phyloP scores from a whole-genome alignment of 345 rosid genomes.

The Toxicodendron radicans region DNA sequence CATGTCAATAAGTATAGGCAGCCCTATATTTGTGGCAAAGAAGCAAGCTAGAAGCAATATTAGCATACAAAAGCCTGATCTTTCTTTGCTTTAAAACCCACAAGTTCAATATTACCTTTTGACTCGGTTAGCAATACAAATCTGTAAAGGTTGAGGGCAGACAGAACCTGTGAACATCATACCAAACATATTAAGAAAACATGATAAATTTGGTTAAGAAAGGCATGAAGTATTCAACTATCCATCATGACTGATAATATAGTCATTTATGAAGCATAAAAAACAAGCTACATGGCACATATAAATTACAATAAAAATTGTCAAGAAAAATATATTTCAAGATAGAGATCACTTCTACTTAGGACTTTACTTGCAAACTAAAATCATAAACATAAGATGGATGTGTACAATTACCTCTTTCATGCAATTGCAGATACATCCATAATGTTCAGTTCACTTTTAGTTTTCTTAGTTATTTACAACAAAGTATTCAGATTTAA shows the following conservation, averaged over 20 bases:
- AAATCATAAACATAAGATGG: neutral
- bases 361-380: neutral
- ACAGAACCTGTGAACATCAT: slow-evolving; percentile 58
- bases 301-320: neutral
- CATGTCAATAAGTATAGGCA: neutral
- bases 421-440: neutral
- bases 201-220: neutral
- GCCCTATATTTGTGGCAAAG: neutral
- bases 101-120: slow-evolving; percentile 45
- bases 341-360: neutral
- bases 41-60: neutral
- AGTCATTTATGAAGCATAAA: neutral
- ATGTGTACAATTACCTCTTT: neutral
- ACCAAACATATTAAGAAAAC: neutral
- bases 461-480: neutral
- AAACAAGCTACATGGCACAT: neutral
- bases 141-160: slow-evolving; percentile 86
- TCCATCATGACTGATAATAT: neutral
- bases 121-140: slow-evolving; percentile 60
- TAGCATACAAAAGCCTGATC: neutral
- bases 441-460: neutral
- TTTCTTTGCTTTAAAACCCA: slow-evolving; percentile 7
- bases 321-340: neutral
- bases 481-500: neutral
- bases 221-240: neutral